Conservation (phyloP, 306 rosid species). For the Sechiopsis laciniata region DNA sequence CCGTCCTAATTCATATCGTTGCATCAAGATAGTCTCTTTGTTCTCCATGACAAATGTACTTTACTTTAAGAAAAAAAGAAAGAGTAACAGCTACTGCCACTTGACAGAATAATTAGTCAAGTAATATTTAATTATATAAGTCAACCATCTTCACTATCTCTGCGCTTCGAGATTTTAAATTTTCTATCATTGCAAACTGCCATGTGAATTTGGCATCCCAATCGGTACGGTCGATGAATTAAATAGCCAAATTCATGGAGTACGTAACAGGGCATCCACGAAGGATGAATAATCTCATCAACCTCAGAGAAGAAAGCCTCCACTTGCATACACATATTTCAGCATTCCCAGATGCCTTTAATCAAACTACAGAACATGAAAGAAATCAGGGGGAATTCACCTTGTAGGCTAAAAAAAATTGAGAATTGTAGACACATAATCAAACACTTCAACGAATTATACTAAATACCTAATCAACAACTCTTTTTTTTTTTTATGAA, state of each 20-base stretch:
- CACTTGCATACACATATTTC: conserved; percentile 78
- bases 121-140: conserved; percentile 17
- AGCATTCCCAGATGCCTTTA: conserved; percentile 71
- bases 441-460: not conserved
- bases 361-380: conserved; percentile 31
- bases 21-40: conserved; percentile 71
- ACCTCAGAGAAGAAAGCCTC: conserved; percentile 38
- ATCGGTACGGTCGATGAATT: conserved; percentile 26
- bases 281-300: conserved; percentile 37
- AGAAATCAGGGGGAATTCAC: not conserved
- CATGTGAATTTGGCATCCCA: conserved; percentile 31
- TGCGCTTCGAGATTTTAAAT: conserved; percentile 34
- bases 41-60: conserved; percentile 47
- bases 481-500: too few relatives aligned
- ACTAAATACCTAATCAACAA: not conserved
- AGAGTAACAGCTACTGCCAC: conserved; percentile 25
- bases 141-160: conserved; percentile 70
- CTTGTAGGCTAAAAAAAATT: not conserved
- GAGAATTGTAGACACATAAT: not conserved
- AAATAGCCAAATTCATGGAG: conserved; percentile 31
- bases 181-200: conserved; percentile 32
- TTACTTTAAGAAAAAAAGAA: not conserved
- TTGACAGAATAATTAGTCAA: conserved; percentile 10
- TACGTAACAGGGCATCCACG: conserved; percentile 32
- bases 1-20: conserved; percentile 71